Conservation (phyloP, 805 yeast genomes). For the Dipodascopsis uninucleata region DNA sequence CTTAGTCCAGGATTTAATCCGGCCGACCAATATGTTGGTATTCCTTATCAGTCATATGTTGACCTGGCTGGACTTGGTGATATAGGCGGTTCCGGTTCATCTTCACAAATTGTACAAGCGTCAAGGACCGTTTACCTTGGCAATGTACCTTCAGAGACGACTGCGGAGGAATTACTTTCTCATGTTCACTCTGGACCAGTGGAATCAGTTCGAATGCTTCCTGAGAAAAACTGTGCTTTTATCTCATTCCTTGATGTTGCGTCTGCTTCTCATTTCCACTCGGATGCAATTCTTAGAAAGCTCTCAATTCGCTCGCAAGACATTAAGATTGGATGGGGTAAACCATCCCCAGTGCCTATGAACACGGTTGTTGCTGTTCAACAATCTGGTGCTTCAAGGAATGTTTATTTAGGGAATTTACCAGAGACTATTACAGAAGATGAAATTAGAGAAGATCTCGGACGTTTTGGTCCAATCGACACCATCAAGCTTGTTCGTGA, state of each 20-base stretch:
- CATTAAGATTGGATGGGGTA: slow-evolving; percentile 91
- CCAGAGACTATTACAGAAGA: slow-evolving; percentile 63
- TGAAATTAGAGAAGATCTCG: slow-evolving; percentile 62
- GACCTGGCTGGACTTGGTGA: slow-evolving; percentile 20
- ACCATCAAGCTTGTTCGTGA: slow-evolving; percentile 73
- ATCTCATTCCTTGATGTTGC: slow-evolving; percentile 85
- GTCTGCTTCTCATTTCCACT: slow-evolving; percentile 84
- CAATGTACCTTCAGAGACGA: slow-evolving; percentile 75
- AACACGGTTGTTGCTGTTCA: slow-evolving; percentile 71
- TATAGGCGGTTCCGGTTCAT: slow-evolving; percentile 20
- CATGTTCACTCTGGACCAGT: slow-evolving; percentile 89
- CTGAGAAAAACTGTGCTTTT: slow-evolving; percentile 84
- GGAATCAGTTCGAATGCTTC: slow-evolving; percentile 67
- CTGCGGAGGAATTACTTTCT: slow-evolving; percentile 77
- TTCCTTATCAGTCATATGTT: slow-evolving; percentile 24
- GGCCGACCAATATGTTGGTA: slow-evolving; percentile 18
- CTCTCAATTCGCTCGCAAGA: slow-evolving; percentile 76
- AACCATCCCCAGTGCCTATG: slow-evolving; percentile 68
- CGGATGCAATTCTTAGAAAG: slow-evolving; percentile 85
- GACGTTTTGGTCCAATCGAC: slow-evolving; percentile 78
- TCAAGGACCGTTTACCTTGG: slow-evolving; percentile 84
- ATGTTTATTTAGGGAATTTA: slow-evolving; percentile 82
- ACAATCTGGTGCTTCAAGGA: slow-evolving; percentile 87
- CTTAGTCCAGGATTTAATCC: slow-evolving; percentile 18
- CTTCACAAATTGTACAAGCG: slow-evolving; percentile 9